Base-by-base conservation (phyloP, 345 rosid genomes). In the Linum trigynum region DNA sequence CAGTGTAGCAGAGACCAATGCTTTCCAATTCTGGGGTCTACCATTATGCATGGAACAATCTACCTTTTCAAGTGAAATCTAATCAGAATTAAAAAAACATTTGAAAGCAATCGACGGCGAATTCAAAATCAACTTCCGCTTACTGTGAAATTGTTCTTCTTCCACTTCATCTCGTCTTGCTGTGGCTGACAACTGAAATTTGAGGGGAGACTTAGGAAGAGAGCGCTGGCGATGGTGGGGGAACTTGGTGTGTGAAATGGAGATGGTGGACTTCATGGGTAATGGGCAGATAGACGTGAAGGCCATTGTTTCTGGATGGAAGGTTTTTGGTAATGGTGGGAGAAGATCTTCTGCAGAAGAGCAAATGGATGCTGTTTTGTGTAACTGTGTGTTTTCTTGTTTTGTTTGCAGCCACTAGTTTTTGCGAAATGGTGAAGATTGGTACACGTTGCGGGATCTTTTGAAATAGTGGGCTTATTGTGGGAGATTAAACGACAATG, bases 1-100 rank as follows among this genome's bases (percentile, higher is more conserved):
- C 75, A 84, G 67, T 36, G 91, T 83, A 42, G 94, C 72, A 1
- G 97, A 87, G 57, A 85, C 84, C 32, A 86, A 7, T 37, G 65
- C 72, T 57, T 76, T 78, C 91, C 92, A 91, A 38, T 56, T 77
- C 59, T 75, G 78, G 15, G 83, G 40, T 23, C 79, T 80, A 61
- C 39, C 35, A 17, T 50, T 60, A 43, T 72, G 42, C 11, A 55
- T 65, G 67, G 69, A 64, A 70, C 71, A 75, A 71, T 75, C 90
- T 83, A n/a, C 59, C 59, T 56, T 56, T 56, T 56, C 59, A 56
- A 56, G 59, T 16, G 16, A 56, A 43, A 43, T 23, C 32, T 43
- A 1, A 43, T 43, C 50, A 43, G 50, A 43, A 43, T 43, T 43
- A 2, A 1, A 7, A 42, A 7, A 43, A 43, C 50, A 43, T 2